Evolutionary conservation across 495 filamentous ascomycete genomes (phyloP).

Genomic region (Tuber brumale): DNA sequence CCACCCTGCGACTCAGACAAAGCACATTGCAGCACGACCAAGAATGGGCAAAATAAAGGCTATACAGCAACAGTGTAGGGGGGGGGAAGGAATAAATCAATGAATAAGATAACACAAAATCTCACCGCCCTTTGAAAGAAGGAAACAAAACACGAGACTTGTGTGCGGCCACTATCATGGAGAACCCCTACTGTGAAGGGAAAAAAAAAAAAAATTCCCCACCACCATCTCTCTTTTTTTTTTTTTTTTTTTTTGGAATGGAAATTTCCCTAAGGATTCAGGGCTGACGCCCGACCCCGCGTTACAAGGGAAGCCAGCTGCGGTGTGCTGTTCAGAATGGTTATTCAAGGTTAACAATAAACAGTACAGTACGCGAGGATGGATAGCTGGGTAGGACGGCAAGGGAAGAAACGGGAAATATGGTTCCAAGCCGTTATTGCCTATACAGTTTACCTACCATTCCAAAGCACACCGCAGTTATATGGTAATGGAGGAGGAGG

Average conservation of each 20-base stretch:
- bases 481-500: background rate
- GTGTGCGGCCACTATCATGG: background rate
- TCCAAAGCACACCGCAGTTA: background rate
- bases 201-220: background rate
- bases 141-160: background rate
- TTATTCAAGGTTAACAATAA: background rate
- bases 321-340: background rate
- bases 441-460: background rate
- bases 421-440: background rate
- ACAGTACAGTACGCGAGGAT: background rate
- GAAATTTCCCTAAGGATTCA: background rate
- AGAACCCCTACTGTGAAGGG: background rate
- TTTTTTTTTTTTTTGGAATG: background rate
- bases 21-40: background rate
- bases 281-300: background rate
- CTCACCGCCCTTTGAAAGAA: background rate
- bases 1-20: background rate
- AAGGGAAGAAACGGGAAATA: background rate
- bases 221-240: background rate
- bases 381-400: background rate
- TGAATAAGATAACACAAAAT: background rate
- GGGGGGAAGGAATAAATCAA: background rate
- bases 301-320: background rate
- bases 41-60: background rate
- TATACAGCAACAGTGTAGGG: background rate